Evolutionary conservation across 2,329 filamentous ascomycete species (phyloP).

Genomic region (Stenocarpella maydis): DNA sequence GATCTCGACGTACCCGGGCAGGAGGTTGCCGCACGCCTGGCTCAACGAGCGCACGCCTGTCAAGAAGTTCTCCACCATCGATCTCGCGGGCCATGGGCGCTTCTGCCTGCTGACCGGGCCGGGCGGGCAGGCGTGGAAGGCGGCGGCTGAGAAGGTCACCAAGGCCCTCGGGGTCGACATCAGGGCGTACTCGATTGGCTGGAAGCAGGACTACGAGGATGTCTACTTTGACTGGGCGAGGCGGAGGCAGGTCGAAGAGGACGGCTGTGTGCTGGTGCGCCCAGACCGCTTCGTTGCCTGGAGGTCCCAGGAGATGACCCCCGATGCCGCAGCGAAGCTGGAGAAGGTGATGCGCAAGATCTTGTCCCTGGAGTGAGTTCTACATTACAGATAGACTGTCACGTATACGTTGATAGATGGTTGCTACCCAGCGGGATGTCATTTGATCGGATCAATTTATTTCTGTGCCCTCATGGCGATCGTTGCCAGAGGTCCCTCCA

Average conservation of each 20-base stretch:
- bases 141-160: constrained; percentile 52
- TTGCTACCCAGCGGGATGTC: neutral
- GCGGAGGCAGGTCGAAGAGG: constrained; percentile 62
- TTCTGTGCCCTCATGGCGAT: neutral
- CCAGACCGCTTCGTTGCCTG: constrained; percentile 68
- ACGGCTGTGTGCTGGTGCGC: constrained; percentile 64
- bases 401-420: neutral
- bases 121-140: constrained; percentile 63
- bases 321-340: constrained; percentile 37
- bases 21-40: constrained; percentile 70
- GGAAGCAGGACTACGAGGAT: constrained; percentile 67
- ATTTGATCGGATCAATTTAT: neutral
- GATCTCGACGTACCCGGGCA: constrained; percentile 65
- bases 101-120: constrained; percentile 63
- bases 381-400: constrained; percentile 11
- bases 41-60: constrained; percentile 58
- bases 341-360: constrained; percentile 38
- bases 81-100: constrained; percentile 63
- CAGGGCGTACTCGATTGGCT: constrained; percentile 61
- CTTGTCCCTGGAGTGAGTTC: constrained; percentile 26
- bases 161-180: constrained; percentile 55
- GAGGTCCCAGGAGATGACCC: constrained; percentile 44
- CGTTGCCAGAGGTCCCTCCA: constrained; percentile 79
- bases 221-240: constrained; percentile 68
- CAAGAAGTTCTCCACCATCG: constrained; percentile 62